Base-by-base conservation (phyloP, 2,329 filamentous ascomycete genomes). In the Fusarium bulbicola region DNA sequence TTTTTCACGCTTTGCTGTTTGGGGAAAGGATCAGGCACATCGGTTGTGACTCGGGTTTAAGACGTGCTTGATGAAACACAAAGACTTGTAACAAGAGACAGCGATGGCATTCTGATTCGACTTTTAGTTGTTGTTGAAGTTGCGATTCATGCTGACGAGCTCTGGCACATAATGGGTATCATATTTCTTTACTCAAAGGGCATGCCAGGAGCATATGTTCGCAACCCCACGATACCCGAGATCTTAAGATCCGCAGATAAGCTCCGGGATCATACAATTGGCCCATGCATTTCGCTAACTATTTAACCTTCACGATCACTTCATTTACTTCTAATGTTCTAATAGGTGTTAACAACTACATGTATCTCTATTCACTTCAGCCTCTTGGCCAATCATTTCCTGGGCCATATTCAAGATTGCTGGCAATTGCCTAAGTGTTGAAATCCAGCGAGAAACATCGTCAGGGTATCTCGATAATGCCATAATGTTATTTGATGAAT, bases 1-100 rank as follows among this genome's bases (percentile, higher is more conserved):
- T 28, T 36, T 15, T 8, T n/a, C 1, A 6, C 9, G 16, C 64
- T 63, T 63, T 64, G 46, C 66, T 65, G 14, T 9, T 59, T 39
- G 7, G 4, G 45, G 59, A 9, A 32, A 69, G 20, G n/a, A 30
- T 16, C 28, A 40, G 40, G 20, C 21, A 40, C 34, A 20, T 36
- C 59, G 66, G 66, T 3, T 49, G 59, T 69, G 52, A 7, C 12
- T 16, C 59, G 66, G 66, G 12, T 43, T 40, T 66, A 66, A 28
- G 28, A 13, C 3, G 34, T 12, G 32, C 1, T 36, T 8, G 49
- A 26, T 26, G n/a, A 1, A 21, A 7, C 6, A 6, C 5, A n/a
- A 14, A 15, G 32, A 3, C 32, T 6, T 21, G 5, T 3, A 24
- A 24, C 26, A 56, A 20, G 6, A 56, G 12, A 15, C 21, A 20